Percentiles rank a stretch among this genome's conserved stretches.
Conservation (phyloP, 805 yeast genomes). For the Starmerella powellii region DNA sequence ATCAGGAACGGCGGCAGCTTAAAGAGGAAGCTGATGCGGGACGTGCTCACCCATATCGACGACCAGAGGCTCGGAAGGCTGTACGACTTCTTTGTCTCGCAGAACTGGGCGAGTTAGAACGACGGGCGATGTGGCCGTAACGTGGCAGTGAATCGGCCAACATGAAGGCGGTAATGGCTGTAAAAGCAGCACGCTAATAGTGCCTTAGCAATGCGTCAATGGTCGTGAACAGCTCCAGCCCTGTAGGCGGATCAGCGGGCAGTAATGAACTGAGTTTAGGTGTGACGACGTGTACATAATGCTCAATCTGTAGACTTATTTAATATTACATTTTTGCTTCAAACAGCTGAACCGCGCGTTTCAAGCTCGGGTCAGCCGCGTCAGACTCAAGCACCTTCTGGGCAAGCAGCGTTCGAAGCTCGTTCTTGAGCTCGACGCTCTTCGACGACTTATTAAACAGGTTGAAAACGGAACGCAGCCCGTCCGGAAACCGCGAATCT, state of each 20-base stretch:
- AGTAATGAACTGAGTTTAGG: too few species aligned
- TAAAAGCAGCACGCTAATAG: too few species aligned
- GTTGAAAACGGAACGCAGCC: conserved; percentile 58
- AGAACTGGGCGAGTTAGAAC: conserved; percentile 54
- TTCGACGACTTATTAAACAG: conserved; percentile 36
- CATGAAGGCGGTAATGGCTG: too few species aligned
- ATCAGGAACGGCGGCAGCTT: conserved; percentile 71
- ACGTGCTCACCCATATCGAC: conserved; percentile 61
- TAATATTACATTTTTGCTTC: conserved; percentile 14
- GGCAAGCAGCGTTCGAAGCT: conserved; percentile 22
- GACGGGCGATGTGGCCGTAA: too few species aligned
- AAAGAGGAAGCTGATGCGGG: conserved; percentile 77
- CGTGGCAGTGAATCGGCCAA: too few species aligned
- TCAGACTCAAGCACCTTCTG: conserved; percentile 18
- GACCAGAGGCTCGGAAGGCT: conserved; percentile 74
- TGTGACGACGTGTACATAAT: not conserved
- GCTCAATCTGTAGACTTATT: not conserved
- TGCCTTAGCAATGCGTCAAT: too few species aligned
- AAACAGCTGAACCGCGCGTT: conserved; percentile 22
- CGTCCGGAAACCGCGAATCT: conserved; percentile 40
- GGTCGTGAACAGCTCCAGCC: too few species aligned
- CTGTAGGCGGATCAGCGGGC: too few species aligned
- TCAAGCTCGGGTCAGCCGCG: conserved; percentile 19
- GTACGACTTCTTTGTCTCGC: conserved; percentile 84
- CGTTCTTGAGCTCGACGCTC: conserved; percentile 20